phyloP scores from a whole-genome alignment of 768 basidiomycete species.

The Filobasidium wieringae region DNA sequence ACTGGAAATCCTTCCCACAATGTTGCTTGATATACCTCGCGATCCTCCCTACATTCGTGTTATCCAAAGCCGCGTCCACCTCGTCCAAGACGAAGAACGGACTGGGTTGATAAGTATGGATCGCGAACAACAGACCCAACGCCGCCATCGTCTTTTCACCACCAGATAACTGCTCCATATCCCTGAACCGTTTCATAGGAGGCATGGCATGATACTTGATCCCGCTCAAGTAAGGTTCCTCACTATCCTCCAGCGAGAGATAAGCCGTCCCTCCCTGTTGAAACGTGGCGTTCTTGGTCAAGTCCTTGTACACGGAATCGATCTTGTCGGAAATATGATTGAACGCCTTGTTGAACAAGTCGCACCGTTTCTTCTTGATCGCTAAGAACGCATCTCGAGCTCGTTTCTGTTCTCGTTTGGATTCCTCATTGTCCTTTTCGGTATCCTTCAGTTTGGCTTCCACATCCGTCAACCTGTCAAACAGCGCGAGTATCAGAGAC shows the following conservation, averaged over 20 bases:
- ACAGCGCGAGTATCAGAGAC: conserved; percentile 50
- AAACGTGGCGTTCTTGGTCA: conserved; percentile 86
- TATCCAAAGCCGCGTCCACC: conserved; percentile 93
- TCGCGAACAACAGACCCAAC: conserved; percentile 87
- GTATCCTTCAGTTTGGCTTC: conserved; percentile 71
- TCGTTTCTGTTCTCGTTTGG: conserved; percentile 72
- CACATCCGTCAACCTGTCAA: conserved; percentile 33
- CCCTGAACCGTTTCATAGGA: conserved; percentile 96
- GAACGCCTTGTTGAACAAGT: conserved; percentile 91
- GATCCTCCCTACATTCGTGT: conserved; percentile 94
- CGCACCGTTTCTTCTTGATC: conserved; percentile 71
- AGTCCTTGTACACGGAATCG: conserved; percentile 91
- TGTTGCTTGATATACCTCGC: conserved; percentile 84
- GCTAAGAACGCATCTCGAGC: conserved; percentile 90
- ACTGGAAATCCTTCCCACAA: conserved; percentile 77
- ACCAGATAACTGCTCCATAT: conserved; percentile 97
- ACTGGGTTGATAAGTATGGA: conserved; percentile 92
- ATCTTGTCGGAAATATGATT: conserved; percentile 90
- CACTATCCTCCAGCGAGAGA: conserved; percentile 85
- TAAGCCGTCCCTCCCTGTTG: conserved; percentile 96
- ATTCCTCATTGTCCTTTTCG: conserved; percentile 83
- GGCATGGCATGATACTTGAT: conserved; percentile 99
- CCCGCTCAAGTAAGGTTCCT: conserved; percentile 78
- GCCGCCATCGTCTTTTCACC: conserved; percentile 99
- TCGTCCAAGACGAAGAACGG: conserved; percentile 99